Conservation (phyloP, 2,329 filamentous ascomycete species). For the Cladosporium phlei region DNA sequence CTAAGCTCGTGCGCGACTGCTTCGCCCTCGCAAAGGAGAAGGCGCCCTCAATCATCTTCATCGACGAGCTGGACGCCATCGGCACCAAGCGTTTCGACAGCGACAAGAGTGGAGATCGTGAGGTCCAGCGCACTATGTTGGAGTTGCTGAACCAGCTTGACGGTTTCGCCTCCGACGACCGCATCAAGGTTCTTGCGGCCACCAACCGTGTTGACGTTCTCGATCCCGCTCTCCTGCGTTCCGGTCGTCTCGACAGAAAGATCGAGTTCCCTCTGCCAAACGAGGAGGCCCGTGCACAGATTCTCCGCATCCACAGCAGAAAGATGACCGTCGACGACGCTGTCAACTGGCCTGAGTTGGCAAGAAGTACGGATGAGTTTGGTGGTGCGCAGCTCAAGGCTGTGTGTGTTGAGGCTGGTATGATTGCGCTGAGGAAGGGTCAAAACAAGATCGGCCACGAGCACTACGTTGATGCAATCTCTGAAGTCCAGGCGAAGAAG, state of each 20-base stretch:
- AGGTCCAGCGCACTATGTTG: slow-evolving; percentile 98
- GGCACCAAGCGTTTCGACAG: slow-evolving; percentile 95
- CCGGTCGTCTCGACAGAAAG: slow-evolving; percentile 97
- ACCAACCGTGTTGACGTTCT: slow-evolving; percentile 97
- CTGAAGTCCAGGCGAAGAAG: slow-evolving; percentile 93
- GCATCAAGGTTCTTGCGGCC: slow-evolving; percentile 99
- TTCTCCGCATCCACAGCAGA: slow-evolving; percentile 91
- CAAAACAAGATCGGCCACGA: slow-evolving; percentile 97
- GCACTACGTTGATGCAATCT: slow-evolving; percentile 97
- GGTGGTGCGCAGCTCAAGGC: slow-evolving; percentile 97
- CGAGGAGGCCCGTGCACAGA: slow-evolving; percentile 94
- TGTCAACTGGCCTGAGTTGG: slow-evolving; percentile 94
- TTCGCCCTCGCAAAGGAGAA: slow-evolving; percentile 98
- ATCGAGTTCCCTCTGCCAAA: slow-evolving; percentile 98
- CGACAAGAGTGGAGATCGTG: slow-evolving; percentile 89
- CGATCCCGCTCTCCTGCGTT: slow-evolving; percentile 87
- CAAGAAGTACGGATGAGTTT: slow-evolving; percentile 96
- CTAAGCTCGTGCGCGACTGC: slow-evolving; percentile 94
- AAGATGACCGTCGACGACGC: slow-evolving; percentile 95
- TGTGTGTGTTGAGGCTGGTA: slow-evolving; percentile 96
- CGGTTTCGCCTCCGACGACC: slow-evolving; percentile 95
- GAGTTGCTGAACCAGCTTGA: slow-evolving; percentile 97
- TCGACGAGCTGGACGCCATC: slow-evolving; percentile 99
- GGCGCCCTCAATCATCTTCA: slow-evolving; percentile 98
- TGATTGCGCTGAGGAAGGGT: slow-evolving; percentile 93